These are phyloP conservation scores for Leucosporidium scottii DNA, from an alignment of 768 basidiomycete species.

Conservation along the genomic window DNA sequence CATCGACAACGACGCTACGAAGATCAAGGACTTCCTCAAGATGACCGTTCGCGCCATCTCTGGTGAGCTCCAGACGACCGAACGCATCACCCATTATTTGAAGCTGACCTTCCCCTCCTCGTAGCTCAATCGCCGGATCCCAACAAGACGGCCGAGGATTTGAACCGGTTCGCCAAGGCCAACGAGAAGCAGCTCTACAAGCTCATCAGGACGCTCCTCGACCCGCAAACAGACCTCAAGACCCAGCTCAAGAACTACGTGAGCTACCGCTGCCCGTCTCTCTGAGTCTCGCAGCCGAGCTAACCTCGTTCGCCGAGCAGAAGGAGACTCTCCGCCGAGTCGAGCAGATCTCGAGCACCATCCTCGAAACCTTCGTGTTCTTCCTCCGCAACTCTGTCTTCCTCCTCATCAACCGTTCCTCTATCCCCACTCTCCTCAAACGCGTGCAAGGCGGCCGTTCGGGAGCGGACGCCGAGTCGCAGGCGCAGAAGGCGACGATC, in stretches of 20 bases:
- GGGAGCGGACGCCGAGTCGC: background rate
- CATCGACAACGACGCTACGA: conserved; percentile 63
- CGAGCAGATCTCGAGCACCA: conserved; percentile 59
- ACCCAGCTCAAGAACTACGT: conserved; percentile 70
- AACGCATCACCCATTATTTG: too few species aligned
- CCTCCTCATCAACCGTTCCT: conserved; percentile 74
- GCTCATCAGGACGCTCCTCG: conserved; percentile 70
- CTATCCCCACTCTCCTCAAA: conserved; percentile 70
- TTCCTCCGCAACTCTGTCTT: conserved; percentile 65
- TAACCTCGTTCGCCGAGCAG: conserved; percentile 42
- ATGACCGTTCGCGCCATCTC: conserved; percentile 55
- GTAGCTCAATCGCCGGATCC: conserved; percentile 55
- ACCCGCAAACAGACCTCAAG: conserved; percentile 76
- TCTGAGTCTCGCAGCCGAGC: background rate
- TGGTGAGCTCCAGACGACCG: conserved; percentile 45
- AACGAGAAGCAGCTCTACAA: conserved; percentile 84
- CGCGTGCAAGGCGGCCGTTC: conserved; percentile 41
- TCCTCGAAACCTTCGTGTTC: conserved; percentile 60
- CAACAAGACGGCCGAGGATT: conserved; percentile 66
- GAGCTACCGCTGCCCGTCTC: conserved; percentile 29
- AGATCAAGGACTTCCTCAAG: conserved; percentile 53
- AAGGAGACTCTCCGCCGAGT: conserved; percentile 70
- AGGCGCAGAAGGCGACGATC: conserved; percentile 27
- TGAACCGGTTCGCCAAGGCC: conserved; percentile 71
- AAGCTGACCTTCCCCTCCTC: conserved; percentile 4